A percentile compares a stretch with the other conserved stretches of the same genome.
Evolutionary conservation across 140 eudicot species (phyloP).

Genomic region (Erigeron philadelphicus): DNA sequence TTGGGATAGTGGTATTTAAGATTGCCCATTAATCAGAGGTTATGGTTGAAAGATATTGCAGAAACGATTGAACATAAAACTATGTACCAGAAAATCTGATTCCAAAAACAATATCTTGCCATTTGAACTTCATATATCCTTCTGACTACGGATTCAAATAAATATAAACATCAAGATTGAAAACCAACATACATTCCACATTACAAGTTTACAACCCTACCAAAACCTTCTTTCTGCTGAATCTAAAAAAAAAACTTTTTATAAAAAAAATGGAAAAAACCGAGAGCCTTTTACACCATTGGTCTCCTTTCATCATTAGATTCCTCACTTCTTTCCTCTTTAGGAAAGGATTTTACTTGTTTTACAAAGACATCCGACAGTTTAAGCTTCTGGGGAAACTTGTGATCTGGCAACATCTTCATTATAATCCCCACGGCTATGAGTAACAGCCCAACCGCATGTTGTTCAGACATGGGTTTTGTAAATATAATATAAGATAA

Average conservation of each 20-base stretch:
- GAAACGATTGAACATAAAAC: too few relatives aligned
- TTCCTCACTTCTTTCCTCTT: conserved; percentile 36
- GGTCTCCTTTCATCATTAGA: conserved; percentile 42
- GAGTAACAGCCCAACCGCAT: conserved; percentile 67
- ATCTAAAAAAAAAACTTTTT: conserved; percentile 13
- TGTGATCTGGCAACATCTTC: conserved; percentile 74
- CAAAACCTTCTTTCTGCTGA: conserved; percentile 21
- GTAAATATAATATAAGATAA: conserved; percentile 77
- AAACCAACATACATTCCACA: conserved; percentile 20
- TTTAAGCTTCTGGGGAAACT: conserved; percentile 34
- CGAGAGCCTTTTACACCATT: conserved; percentile 38
- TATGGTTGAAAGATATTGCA: too few relatives aligned
- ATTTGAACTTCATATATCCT: conserved; percentile 14
- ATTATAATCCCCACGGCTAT: conserved; percentile 71
- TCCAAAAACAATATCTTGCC: not conserved
- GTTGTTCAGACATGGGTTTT: conserved; percentile 85
- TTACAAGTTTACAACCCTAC: conserved; percentile 22
- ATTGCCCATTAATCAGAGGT: too few relatives aligned
- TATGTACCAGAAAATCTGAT: too few relatives aligned
- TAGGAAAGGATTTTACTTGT: conserved; percentile 30
- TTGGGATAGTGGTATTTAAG: too few relatives aligned
- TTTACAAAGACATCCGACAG: conserved; percentile 23
- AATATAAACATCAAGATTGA: conserved; percentile 13
- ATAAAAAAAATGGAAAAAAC: not conserved
- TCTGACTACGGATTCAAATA: conserved; percentile 8